Evolutionary conservation across 176 grass and related monocot species (phyloP).

Genomic region (Cenchrus fungigraminus): DNA sequence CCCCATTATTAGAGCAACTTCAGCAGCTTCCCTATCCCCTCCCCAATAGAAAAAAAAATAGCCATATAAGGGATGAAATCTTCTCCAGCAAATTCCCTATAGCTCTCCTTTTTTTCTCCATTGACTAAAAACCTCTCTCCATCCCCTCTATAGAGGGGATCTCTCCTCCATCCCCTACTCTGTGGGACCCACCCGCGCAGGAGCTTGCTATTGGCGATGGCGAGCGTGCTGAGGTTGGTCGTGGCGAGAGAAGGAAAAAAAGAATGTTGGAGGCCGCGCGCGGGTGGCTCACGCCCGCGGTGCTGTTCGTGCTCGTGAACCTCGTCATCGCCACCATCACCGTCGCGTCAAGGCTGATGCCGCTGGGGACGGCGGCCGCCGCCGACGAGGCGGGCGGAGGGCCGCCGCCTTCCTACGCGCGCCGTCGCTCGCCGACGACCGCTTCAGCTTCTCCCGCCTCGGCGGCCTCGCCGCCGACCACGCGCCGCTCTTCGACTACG

Average conservation of each 20-base stretch:
- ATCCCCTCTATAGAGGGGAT: too few relatives aligned
- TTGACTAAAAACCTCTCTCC: too few relatives aligned
- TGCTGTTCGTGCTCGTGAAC: conserved; percentile 24
- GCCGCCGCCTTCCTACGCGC: not conserved
- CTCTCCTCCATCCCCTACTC: too few relatives aligned
- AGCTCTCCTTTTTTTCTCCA: too few relatives aligned
- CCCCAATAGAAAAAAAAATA: too few relatives aligned
- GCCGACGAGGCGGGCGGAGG: not conserved
- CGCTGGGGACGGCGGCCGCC: not conserved
- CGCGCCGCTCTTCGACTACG: not conserved
- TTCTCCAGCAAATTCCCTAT: too few relatives aligned
- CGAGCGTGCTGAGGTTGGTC: too few relatives aligned
- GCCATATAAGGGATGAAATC: too few relatives aligned
- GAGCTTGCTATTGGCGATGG: too few relatives aligned
- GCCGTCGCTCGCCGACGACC: not conserved
- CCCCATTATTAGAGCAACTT: too few relatives aligned
- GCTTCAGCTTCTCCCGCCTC: conserved; percentile 30
- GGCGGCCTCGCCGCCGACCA: not conserved
- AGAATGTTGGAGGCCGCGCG: not conserved
- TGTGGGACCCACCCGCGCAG: too few relatives aligned
- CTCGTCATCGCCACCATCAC: conserved; percentile 37
- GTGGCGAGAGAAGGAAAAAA: not conserved
- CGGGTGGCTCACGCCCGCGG: conserved; percentile 26
- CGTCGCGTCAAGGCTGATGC: conserved; percentile 10
- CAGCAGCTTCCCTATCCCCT: too few relatives aligned